These are phyloP conservation scores for Nemania abortiva DNA, from an alignment of 2,329 filamentous ascomycete species.

Conservation along the genomic window DNA sequence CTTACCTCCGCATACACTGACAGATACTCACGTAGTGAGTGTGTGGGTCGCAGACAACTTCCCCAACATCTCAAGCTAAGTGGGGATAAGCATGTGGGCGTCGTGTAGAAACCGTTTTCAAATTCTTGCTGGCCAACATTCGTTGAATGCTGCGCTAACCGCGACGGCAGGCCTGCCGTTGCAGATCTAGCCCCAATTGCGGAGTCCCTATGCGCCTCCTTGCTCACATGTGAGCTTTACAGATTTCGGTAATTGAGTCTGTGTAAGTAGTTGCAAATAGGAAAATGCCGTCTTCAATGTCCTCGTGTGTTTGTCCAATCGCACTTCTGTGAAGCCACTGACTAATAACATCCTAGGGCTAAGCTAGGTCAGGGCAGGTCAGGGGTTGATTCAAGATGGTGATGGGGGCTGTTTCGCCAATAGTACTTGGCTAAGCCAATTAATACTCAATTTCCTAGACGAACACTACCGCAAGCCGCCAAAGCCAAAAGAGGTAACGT, in stretches of 20 bases:
- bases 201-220: slow-evolving; percentile 20
- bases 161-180: slow-evolving; percentile 19
- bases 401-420: neutral
- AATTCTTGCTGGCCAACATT: slow-evolving; percentile 24
- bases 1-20: neutral
- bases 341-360: neutral
- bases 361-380: too few relatives aligned
- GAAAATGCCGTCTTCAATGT: neutral
- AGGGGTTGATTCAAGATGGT: too few relatives aligned
- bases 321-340: neutral
- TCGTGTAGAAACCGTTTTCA: slow-evolving; percentile 26
- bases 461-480: neutral
- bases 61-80: slow-evolving; percentile 15
- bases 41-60: slow-evolving; percentile 18
- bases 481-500: neutral
- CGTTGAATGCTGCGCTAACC: slow-evolving; percentile 13
- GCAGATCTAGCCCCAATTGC: slow-evolving; percentile 27
- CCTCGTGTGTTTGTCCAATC: neutral
- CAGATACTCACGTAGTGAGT: neutral
- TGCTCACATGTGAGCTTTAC: slow-evolving; percentile 6
- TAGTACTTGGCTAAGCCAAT: neutral
- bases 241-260: neutral
- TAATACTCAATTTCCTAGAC: neutral
- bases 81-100: slow-evolving; percentile 21
- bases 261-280: neutral